These are phyloP conservation scores for Saccharomyces mikatae DNA, from an alignment of 805 yeast species.

Conservation along the genomic window DNA sequence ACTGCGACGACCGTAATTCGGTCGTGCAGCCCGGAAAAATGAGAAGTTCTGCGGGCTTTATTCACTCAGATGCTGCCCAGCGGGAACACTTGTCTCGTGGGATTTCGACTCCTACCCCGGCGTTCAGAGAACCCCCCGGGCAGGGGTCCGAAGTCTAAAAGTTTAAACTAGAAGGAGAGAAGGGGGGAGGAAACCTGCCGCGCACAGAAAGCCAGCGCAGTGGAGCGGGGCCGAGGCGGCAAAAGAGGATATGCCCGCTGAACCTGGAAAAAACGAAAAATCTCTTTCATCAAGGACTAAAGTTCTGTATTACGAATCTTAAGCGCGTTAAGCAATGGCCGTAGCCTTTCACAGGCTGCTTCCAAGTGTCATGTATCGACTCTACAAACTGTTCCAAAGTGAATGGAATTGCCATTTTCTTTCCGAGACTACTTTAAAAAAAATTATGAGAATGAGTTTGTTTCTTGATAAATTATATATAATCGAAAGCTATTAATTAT, in stretches of 20 bases:
- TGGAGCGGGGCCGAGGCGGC: neutral
- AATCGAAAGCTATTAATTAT: neutral
- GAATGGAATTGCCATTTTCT: neutral
- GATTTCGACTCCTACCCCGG: neutral
- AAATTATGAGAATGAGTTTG: neutral
- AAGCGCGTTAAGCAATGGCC: neutral
- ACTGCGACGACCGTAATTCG: neutral
- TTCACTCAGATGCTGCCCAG: neutral
- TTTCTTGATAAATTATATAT: neutral
- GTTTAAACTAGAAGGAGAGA: neutral
- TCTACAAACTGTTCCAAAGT: neutral
- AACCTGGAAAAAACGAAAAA: neutral
- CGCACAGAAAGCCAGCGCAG: neutral
- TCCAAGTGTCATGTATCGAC: neutral
- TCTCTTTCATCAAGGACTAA: neutral
- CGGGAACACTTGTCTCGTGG: neutral
- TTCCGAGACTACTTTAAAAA: neutral
- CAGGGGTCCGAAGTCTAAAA: neutral
- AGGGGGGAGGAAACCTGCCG: neutral
- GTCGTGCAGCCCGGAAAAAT: neutral
- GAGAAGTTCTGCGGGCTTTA: neutral
- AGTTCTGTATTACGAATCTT: neutral
- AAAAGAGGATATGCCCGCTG: neutral
- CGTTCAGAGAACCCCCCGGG: neutral
- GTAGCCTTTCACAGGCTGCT: neutral